Base-by-base conservation (phyloP, 176 grass and related monocot genomes). In the Rhipidocladum racemiflorum region DNA sequence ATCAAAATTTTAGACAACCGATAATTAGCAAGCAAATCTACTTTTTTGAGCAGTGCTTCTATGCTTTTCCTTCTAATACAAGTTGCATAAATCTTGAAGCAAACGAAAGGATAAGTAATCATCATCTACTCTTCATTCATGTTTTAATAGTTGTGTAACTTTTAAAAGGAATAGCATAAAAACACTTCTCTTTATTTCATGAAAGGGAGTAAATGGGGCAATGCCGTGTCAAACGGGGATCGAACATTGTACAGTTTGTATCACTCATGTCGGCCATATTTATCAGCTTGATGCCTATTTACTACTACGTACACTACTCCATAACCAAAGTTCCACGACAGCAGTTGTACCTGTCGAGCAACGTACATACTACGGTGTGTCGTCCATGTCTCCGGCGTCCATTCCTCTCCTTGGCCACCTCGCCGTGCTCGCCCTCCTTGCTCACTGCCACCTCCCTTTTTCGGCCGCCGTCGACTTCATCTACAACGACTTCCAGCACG, bases 401-500 rank as follows among this genome's bases (percentile, higher is more conserved):
- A 50, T 83, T 34, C 13, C 12, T 1, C 6, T 27, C 9, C 28
- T 18, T 36, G 39, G 6, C 57, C 34, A 42, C 32, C 81, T 83
- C 16, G 70, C 43, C 10, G 16, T 39, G 32, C 55, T 79, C 15
- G 30, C 21, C 34, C 67, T 74, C n/a, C 64, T 84, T 17, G 21
- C 68, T 30, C 34, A 61, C 24, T 42, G 43, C 56, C 35, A 44
- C 6, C 13, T 61, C 9, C 15, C 7, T 9, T 79, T 59, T 84
- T 35, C 2, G 9, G 60, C 29, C 9, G 50, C 45, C n/a, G 61
- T 74, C 5, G 57, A 87, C 21, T 84, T 91, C 80, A 32, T 62
- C 85, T 84, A 76, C 61, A 84, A 84, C 48, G 75, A 75, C 60
- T 91, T 91, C 85, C 42, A 76, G 53, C 14, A 62, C 30, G 36